Percentiles rank a stretch among this genome's conserved stretches.
These are phyloP conservation scores for Hibiscus syriacus DNA, from an alignment of 345 rosid species.

Conservation along the genomic window DNA sequence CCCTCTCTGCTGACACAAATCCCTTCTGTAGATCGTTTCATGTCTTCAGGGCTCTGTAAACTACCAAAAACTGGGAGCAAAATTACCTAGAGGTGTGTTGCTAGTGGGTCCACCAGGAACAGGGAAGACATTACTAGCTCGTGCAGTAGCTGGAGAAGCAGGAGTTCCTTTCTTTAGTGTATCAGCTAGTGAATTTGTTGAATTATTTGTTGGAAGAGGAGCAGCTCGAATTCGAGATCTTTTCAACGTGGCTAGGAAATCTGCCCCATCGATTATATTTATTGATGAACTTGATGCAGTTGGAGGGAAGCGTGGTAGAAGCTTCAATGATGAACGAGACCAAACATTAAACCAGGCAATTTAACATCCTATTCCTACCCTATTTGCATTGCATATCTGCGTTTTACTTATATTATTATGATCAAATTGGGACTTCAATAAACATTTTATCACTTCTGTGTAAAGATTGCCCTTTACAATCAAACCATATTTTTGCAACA, in stretches of 20 bases:
- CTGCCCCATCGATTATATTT: too few species aligned
- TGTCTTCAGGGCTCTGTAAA: conserved; percentile 90
- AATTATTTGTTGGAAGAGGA: conserved; percentile 96
- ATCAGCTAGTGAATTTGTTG: conserved; percentile 97
- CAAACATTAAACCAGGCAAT: conserved; percentile 89
- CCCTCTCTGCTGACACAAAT: conserved; percentile 6
- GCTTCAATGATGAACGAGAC: conserved; percentile 96
- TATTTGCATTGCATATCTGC: not conserved
- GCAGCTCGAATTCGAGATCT: conserved; percentile 95
- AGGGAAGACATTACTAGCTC: conserved; percentile 90
- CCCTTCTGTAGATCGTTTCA: conserved; percentile 66
- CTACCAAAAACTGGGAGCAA: conserved; percentile 82
- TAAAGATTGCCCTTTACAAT: not conserved
- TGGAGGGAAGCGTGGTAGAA: conserved; percentile 96
- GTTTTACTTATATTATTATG: not conserved
- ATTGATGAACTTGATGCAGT: conserved; percentile 99
- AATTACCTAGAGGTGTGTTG: conserved; percentile 84
- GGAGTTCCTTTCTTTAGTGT: conserved; percentile 93
- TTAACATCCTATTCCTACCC: conserved; percentile 9
- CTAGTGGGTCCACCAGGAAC: conserved; percentile 97
- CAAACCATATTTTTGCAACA: not conserved
- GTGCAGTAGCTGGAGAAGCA: conserved; percentile 96
- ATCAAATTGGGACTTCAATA: not conserved
- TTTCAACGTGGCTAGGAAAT: conserved; percentile 68
- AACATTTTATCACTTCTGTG: not conserved